Base-by-base conservation (phyloP, 306 rosid species). In the Glycine tomentella region DNA sequence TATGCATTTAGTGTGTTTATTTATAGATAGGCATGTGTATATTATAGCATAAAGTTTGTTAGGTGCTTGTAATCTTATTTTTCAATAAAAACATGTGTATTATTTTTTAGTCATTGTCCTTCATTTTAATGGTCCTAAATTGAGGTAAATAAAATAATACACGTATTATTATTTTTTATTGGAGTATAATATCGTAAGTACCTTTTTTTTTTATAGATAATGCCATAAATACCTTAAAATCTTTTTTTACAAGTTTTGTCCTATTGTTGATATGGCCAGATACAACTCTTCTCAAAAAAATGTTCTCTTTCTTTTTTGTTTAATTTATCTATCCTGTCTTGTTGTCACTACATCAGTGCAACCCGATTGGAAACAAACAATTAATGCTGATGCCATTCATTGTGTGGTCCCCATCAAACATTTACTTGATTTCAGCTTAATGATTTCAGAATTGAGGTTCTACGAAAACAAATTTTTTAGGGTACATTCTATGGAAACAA, bases 351-450 rank as follows among this genome's bases (percentile, higher is more conserved):
- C 85, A 79, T 68, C 70, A 69, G 15, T 82, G 81, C 81, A 82
- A 69, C 81, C 80, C 48, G 6, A 72, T 69, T 79, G 79, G 87
- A 76, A 77, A 75, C 31, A 25, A 25, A 25, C 85, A 86, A 69
- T 42, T 81, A 72, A 71, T 77, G 91, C 64, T 62, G 83, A 82
- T 87, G 86, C 74, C 87, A 78, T 69, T 65, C 79, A 82, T 49
- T 79, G 64, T 55, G 84, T 51, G 89, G 81, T 50, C 85, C 87
- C 86, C 56, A 36, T 76, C 7, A 12, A 69, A 53, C 82, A 50
- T 74, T 74, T 80, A 73, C 67, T 71, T 68, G 72, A 67, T 81
- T 80, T 83, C 78, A 25, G 53, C 70, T 74, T 31, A 44, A 56
- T 74, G 58, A 58, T 45, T 53, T 79, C 50, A 25, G 45, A 59